Evolutionary conservation across 257 asterid genomes (phyloP), one percentile per base, ranked within the genome.

Genomic region (Schizonepeta tenuifolia): DNA sequence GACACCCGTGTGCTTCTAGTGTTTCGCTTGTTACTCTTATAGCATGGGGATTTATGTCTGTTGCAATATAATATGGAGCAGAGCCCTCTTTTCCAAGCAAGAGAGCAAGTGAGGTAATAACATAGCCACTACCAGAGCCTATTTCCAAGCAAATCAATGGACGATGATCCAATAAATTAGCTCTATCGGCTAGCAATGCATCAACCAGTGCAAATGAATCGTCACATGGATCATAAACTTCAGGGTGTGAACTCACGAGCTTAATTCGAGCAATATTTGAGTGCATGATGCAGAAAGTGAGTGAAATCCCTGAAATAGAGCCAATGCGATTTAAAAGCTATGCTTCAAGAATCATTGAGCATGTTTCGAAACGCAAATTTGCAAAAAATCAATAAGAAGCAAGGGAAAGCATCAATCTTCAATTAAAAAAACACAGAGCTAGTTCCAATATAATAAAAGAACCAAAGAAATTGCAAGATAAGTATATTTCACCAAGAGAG

Each of bases 121-220:
- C 90, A 6, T 92, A 95, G 2, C 99, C 98, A 51, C 99, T 92
- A 22, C 99, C 99, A 21, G 89, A 90, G 62, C 98, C 98, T n/a
- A 95, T 79, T 81, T 94, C 99, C 87, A 91, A 77, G 83, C 99
- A 94, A 24, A 89, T 60, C 8, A 83, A 76, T 31, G 99, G 99
- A n/a, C 26, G 80, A 46, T 88, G 97, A 9, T 81, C 79, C 41
- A 87, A 57, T 78, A 95, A 79, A 78, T 86, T 86, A 47, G 82
- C 75, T 77, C 95, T 83, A 79, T 92, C 99, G 26, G 97, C 95
- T n/a, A 92, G 83, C 33, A 95, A 85, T 7, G 97, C 97, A 81
- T 94, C 97, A 1, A 89, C 99, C 69, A 91, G 67, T 14, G 93
- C 95, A 77, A 92, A 95, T 6, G 98, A 95, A 81, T 92, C 99